These are phyloP conservation scores for Yamadazyma blattariae DNA, from an alignment of 1,139 yeast species.

Conservation along the genomic window DNA sequence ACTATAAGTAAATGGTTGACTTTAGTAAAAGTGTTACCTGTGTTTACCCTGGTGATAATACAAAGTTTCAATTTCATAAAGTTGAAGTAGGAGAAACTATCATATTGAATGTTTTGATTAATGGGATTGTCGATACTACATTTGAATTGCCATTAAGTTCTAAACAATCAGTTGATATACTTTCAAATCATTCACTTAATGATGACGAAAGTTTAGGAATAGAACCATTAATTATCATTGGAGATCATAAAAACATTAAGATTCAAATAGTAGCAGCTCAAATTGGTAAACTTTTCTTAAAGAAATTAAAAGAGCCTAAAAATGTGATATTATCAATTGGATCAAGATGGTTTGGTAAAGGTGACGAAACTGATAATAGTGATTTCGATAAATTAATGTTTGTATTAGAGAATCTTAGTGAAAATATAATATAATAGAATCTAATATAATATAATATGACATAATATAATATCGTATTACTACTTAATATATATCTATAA, in stretches of 20 bases:
- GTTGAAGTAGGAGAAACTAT: conserved; percentile 34
- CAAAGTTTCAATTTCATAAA: conserved; percentile 31
- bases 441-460: not conserved
- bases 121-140: conserved; percentile 43
- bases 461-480: no score
- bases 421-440: not conserved
- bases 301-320: conserved; percentile 26
- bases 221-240: conserved; percentile 40
- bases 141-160: conserved; percentile 41
- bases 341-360: conserved; percentile 43
- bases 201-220: conserved; percentile 21
- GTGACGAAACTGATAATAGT: conserved; percentile 26
- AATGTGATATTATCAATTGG: conserved; percentile 38
- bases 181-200: conserved; percentile 15
- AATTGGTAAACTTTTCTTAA: conserved; percentile 35
- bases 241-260: conserved; percentile 40
- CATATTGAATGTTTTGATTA: conserved; percentile 33
- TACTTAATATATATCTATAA: no score
- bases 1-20: conserved; percentile 1
- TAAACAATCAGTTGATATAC: conserved; percentile 24
- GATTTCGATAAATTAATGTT: conserved; percentile 45
- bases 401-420: conserved; percentile 22
- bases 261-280: conserved; percentile 43
- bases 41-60: not conserved
- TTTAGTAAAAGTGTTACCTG: not conserved